Evolutionary conservation across 495 filamentous ascomycete species (phyloP).

Genomic region (Sphaerosporella brunnea): DNA sequence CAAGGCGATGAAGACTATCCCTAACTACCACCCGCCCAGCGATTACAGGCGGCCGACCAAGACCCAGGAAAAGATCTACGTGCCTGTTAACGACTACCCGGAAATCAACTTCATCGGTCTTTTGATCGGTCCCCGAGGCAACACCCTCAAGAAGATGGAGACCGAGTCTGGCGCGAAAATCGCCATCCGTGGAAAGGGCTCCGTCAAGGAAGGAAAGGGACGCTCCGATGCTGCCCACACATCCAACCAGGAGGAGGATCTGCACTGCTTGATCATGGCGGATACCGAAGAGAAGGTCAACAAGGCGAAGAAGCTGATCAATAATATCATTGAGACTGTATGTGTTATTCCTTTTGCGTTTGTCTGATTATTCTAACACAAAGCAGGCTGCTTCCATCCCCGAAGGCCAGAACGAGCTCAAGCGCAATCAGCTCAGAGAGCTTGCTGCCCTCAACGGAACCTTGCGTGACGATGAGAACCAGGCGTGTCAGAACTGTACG

Average conservation of each 20-base stretch:
- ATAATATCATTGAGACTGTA: constrained; percentile 66
- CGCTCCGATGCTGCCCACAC: constrained; percentile 64
- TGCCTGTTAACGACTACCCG: constrained; percentile 79
- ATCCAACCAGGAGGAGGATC: constrained; percentile 71
- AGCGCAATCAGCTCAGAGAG: constrained; percentile 64
- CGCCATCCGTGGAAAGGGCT: constrained; percentile 68
- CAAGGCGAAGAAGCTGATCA: constrained; percentile 61
- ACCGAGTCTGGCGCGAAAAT: constrained; percentile 63
- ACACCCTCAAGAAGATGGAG: constrained; percentile 73
- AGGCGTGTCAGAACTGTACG: constrained; percentile 96
- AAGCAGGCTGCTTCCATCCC: constrained; percentile 57
- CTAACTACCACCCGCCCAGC: constrained; percentile 26
- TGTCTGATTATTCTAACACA: not conserved
- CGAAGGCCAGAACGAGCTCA: constrained; percentile 64
- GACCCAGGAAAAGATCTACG: constrained; percentile 28
- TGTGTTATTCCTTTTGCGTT: constrained; percentile 23
- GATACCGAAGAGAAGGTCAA: constrained; percentile 68
- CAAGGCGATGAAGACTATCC: constrained; percentile 25
- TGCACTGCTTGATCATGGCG: constrained; percentile 70
- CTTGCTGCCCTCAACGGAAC: constrained; percentile 68
- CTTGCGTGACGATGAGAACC: constrained; percentile 74
- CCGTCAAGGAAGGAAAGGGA: constrained; percentile 69
- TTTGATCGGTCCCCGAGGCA: constrained; percentile 72
- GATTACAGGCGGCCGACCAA: constrained; percentile 26
- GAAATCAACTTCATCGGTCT: constrained; percentile 99